Conservation (phyloP, 257 asterid genomes). For the Solanum etuberosum region DNA sequence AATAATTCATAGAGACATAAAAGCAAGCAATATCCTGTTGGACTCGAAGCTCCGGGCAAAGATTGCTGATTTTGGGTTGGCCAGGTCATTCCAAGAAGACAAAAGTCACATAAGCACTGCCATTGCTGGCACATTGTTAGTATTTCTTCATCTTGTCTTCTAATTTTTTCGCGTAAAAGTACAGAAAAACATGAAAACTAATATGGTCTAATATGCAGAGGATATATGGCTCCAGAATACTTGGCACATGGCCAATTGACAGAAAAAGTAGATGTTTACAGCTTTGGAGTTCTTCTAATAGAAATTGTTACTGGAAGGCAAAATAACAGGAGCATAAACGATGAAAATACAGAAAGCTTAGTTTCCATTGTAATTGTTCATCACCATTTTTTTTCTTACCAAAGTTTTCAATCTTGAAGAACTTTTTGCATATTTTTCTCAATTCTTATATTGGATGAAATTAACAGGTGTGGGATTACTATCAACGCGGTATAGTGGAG, state of each 20-base stretch:
- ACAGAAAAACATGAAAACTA: background rate
- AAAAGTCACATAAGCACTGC: constrained; percentile 40
- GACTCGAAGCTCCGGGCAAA: constrained; percentile 26
- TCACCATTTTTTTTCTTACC: background rate
- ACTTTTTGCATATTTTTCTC: background rate
- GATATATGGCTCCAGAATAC: constrained; percentile 44
- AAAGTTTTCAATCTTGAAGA: background rate
- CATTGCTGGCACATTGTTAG: constrained; percentile 41
- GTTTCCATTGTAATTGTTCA: constrained; percentile 14
- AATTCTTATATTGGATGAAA: background rate
- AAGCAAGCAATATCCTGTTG: constrained; percentile 33
- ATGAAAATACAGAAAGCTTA: constrained; percentile 18
- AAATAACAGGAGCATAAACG: constrained; percentile 17
- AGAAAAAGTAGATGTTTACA: constrained; percentile 33
- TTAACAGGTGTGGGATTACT: constrained; percentile 30
- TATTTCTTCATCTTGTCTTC: background rate
- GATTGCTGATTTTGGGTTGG: constrained; percentile 41
- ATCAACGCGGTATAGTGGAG: constrained; percentile 13
- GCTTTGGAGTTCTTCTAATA: constrained; percentile 27
- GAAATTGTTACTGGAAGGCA: constrained; percentile 25
- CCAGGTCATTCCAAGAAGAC: constrained; percentile 40
- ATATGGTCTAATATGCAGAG: constrained; percentile 8
- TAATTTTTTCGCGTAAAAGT: background rate
- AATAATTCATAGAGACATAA: constrained; percentile 36
- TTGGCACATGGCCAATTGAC: constrained; percentile 32